phyloP scores from a whole-genome alignment of 805 yeast genomes.

The Blastobotrys parvus region DNA sequence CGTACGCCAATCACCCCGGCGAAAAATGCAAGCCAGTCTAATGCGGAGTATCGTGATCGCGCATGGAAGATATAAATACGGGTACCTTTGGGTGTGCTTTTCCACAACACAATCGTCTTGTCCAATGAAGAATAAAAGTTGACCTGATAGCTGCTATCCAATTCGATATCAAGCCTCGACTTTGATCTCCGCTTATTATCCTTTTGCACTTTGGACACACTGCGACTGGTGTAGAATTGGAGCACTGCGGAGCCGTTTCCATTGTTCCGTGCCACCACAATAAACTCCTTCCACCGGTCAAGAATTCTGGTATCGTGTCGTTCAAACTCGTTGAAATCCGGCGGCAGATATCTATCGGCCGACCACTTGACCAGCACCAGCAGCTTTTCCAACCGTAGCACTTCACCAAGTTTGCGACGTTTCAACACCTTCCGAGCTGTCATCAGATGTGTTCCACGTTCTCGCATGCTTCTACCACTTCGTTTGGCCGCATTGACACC shows the following conservation, averaged over 20 bases:
- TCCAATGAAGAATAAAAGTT: constrained; percentile 60
- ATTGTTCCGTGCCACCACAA: constrained; percentile 62
- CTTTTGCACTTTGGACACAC: constrained; percentile 25
- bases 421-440: constrained; percentile 11
- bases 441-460: constrained; percentile 2
- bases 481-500: background rate
- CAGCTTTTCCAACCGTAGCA: constrained; percentile 59
- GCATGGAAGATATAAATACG: constrained; percentile 48
- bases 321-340: constrained; percentile 40
- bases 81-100: constrained; percentile 15
- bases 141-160: constrained; percentile 30
- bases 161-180: constrained; percentile 18
- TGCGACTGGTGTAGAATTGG: constrained; percentile 50
- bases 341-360: constrained; percentile 24
- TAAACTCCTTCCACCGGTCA: constrained; percentile 76
- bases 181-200: constrained; percentile 12
- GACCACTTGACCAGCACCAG: constrained; percentile 50
- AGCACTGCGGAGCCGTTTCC: constrained; percentile 32
- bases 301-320: constrained; percentile 45
- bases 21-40: constrained; percentile 58
- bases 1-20: constrained; percentile 37
- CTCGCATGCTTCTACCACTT: background rate
- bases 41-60: constrained; percentile 43
- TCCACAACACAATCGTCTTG: constrained; percentile 53
- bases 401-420: constrained; percentile 40